Evolutionary conservation across 768 basidiomycete genomes (phyloP).

Genomic region (Tylopilus sp.): DNA sequence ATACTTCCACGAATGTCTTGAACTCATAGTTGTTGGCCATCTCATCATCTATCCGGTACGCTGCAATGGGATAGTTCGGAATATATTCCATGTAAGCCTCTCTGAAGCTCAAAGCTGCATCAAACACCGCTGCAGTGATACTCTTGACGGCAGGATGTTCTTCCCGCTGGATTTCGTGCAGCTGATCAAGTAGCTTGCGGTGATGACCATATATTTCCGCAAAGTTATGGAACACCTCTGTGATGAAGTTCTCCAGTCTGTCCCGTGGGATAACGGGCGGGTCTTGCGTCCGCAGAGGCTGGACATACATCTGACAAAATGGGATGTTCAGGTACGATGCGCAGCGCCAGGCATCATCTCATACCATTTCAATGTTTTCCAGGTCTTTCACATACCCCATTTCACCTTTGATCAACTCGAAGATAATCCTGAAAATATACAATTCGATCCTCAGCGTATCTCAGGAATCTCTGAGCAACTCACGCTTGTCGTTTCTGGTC

Average conservation of each 20-base stretch:
- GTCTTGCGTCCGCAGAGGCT: constrained; percentile 64
- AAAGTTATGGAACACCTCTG: constrained; percentile 89
- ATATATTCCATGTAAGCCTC: constrained; percentile 92
- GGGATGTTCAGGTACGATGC: constrained; percentile 3
- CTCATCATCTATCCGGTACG: constrained; percentile 85
- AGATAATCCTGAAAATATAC: constrained; percentile 69
- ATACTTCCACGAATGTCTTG: constrained; percentile 76
- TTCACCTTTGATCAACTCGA: constrained; percentile 92
- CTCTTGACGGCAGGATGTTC: constrained; percentile 77
- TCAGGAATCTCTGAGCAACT: constrained; percentile 28
- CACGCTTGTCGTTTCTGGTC: constrained; percentile 85
- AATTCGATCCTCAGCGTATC: not conserved
- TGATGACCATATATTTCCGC: constrained; percentile 73
- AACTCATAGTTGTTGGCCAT: constrained; percentile 79
- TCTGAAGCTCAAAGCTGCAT: constrained; percentile 89
- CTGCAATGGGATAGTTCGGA: constrained; percentile 90
- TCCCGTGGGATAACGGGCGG: constrained; percentile 77
- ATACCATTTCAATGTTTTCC: constrained; percentile 76
- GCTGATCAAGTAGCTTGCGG: constrained; percentile 67
- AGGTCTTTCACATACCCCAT: constrained; percentile 94
- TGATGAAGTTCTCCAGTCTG: constrained; percentile 70
- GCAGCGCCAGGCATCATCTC: constrained; percentile 1
- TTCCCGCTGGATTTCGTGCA: constrained; percentile 86
- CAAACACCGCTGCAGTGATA: constrained; percentile 80
- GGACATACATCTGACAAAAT: constrained; percentile 68